Conservation (phyloP, 345 rosid species). For the Limnanthes douglasii region DNA sequence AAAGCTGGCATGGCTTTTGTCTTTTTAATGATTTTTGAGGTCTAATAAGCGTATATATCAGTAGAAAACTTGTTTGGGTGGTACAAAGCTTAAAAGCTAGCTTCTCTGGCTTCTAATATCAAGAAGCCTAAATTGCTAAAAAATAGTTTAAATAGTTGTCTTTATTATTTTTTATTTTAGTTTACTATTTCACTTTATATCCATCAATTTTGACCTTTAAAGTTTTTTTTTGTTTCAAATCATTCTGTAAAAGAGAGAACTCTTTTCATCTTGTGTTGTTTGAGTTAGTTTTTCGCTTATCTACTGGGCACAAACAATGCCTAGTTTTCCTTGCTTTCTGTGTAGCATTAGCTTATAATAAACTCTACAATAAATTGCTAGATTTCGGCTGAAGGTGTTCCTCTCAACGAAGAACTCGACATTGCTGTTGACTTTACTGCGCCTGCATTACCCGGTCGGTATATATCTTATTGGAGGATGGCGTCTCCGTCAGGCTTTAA, state of each 20-base stretch:
- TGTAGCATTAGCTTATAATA: not conserved
- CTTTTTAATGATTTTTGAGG: not conserved
- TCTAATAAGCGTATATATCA: too few relatives aligned
- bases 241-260: too few relatives aligned
- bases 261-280: not conserved
- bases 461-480: slow-evolving; percentile 89
- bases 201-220: not conserved
- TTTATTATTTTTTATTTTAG: too few relatives aligned
- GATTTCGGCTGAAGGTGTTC: slow-evolving; percentile 55
- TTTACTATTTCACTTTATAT: too few relatives aligned
- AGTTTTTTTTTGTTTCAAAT: slow-evolving; percentile 1
- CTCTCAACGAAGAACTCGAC: slow-evolving; percentile 52
- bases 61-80: too few relatives aligned
- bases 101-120: too few relatives aligned
- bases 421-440: slow-evolving; percentile 65
- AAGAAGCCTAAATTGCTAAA: too few relatives aligned
- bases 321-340: too few relatives aligned
- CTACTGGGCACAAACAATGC: slow-evolving; percentile 1
- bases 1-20: too few relatives aligned
- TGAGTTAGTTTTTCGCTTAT: not conserved
- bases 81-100: too few relatives aligned
- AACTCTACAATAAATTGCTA: slow-evolving; percentile 13
- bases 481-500: slow-evolving; percentile 41
- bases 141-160: too few relatives aligned
- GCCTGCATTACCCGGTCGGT: slow-evolving; percentile 63